Conservation (phyloP, 495 filamentous ascomycete genomes). For the Tuber calosporum region DNA sequence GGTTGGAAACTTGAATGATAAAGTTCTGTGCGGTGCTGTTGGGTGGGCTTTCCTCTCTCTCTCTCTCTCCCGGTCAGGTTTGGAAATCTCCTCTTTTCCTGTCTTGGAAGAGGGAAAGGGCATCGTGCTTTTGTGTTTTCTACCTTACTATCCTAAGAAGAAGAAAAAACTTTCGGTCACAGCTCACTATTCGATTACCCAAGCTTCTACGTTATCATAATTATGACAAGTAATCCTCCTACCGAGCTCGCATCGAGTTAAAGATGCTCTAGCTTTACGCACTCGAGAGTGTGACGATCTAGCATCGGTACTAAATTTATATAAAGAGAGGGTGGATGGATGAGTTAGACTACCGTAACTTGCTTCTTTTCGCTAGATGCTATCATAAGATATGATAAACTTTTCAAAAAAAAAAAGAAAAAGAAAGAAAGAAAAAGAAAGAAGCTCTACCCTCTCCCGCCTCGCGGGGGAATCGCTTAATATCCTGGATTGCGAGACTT, state of each 20-base stretch:
- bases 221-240: neutral
- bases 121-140: neutral
- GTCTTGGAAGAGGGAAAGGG: too few species aligned
- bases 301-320: neutral
- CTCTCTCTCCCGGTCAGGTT: too few species aligned
- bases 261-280: neutral
- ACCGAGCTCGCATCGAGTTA: neutral
- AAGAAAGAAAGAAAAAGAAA: neutral
- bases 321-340: neutral
- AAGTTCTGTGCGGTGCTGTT: too few species aligned
- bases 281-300: neutral
- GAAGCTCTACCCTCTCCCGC: neutral
- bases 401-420: neutral
- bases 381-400: neutral
- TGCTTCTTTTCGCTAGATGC: neutral
- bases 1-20: too few species aligned
- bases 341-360: neutral
- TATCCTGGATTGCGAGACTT: neutral
- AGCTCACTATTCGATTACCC: neutral
- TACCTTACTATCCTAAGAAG: neutral
- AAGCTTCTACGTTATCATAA: neutral
- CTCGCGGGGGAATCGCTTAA: neutral
- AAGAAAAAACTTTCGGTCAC: neutral
- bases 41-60: too few species aligned
- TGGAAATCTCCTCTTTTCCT: too few species aligned